Conservation (phyloP, 768 basidiomycete genomes). For the Galerina marginata region DNA sequence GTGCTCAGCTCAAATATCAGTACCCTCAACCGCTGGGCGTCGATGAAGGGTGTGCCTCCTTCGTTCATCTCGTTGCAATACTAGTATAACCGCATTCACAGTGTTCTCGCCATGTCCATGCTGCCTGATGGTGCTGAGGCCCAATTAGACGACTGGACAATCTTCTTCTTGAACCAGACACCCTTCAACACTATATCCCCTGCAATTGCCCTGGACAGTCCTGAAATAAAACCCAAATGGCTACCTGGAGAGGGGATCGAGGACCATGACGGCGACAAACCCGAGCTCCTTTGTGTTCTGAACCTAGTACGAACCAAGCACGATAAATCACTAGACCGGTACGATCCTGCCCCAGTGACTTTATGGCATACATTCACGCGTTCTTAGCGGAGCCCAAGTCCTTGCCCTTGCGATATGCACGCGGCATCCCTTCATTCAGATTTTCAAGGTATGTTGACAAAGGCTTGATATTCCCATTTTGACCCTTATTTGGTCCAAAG, state of each 20-base stretch:
- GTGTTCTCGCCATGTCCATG: conserved; percentile 96
- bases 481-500: conserved; percentile 42
- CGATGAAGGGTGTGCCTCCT: conserved; percentile 81
- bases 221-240: conserved; percentile 41
- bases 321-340: conserved; percentile 84
- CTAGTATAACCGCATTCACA: conserved; percentile 34
- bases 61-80: conserved; percentile 6
- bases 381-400: conserved; percentile 83
- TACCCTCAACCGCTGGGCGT: conserved; percentile 94
- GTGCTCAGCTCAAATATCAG: conserved; percentile 93
- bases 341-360: conserved; percentile 23
- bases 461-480: not conserved
- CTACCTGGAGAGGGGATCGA: conserved; percentile 41
- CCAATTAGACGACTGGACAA: conserved; percentile 95
- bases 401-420: conserved; percentile 96
- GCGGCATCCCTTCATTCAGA: conserved; percentile 91
- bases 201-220: conserved; percentile 74
- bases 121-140: conserved; percentile 97
- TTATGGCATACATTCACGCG: conserved; percentile 1
- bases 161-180: conserved; percentile 97
- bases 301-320: conserved; percentile 92
- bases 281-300: conserved; percentile 82
- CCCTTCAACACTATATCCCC: conserved; percentile 86
- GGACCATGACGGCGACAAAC: conserved; percentile 33
- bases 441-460: conserved; percentile 76